Conservation (phyloP, 306 rosid species). For the Cicer cuneatum region DNA sequence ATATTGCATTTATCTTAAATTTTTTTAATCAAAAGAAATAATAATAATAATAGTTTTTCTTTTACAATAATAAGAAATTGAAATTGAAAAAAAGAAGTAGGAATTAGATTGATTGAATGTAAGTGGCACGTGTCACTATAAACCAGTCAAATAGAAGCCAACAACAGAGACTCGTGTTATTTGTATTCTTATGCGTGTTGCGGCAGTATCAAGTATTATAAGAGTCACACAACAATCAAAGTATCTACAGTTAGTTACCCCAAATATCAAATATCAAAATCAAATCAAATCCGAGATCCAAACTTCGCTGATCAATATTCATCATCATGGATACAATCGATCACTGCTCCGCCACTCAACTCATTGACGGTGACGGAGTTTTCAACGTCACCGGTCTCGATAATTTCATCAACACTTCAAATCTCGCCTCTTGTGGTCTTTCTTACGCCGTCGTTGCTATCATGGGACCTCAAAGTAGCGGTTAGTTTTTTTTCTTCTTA, state of each 20-base stretch:
- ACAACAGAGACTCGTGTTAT: conserved; percentile 13
- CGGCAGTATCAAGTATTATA: neutral
- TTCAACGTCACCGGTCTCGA: conserved; percentile 75
- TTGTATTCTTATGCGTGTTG: neutral
- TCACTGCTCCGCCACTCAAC: conserved; percentile 69
- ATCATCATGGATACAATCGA: conserved; percentile 27
- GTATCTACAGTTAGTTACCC: neutral
- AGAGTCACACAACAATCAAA: conserved; percentile 32
- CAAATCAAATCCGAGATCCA: conserved; percentile 37
- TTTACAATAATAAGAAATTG: too few relatives aligned
- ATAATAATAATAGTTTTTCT: too few relatives aligned
- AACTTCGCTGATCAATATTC: neutral
- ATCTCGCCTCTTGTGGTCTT: conserved; percentile 65
- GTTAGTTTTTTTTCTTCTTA: conserved; percentile 37
- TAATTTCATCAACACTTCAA: conserved; percentile 54
- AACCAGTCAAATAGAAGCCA: conserved; percentile 29
- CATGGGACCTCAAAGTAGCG: conserved; percentile 99
- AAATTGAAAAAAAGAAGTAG: neutral
- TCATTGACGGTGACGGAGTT: conserved; percentile 72
- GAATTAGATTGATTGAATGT: conserved; percentile 28
- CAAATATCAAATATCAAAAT: neutral
- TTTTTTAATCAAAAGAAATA: too few relatives aligned
- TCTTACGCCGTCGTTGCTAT: conserved; percentile 90
- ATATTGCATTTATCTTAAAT: too few relatives aligned
- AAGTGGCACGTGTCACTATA: conserved; percentile 40